Evolutionary conservation across 768 basidiomycete genomes (phyloP), one percentile per base, ranked within the genome.

Genomic region (Panaeolus papilionaceus): DNA sequence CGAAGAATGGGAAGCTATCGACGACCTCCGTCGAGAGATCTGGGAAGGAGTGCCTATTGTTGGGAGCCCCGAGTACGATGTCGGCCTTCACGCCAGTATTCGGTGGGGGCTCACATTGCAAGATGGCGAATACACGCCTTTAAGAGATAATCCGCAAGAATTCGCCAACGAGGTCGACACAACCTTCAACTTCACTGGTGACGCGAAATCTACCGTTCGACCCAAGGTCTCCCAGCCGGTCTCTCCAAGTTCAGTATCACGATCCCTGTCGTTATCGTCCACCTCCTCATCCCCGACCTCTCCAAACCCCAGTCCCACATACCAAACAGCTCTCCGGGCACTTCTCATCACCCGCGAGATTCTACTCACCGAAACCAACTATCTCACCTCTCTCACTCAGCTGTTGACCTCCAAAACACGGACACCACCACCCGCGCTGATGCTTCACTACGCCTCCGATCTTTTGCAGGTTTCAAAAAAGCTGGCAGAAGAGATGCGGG

Each of bases 391-490:
- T 26, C 73, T 84, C 54, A 74, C 72, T 4, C 40, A 69, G 1
- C 72, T 83, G 26, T 66, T 77, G 42, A 62, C 73, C 16, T 79
- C 75, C 64, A 72, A 75, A 14, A 85, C 82, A 28, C 79, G 38
- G n/a, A 75, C 82, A 1, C 78, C 83, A 0, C 86, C 88, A 16
- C 85, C 89, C 7, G 78, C 85, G 16, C 77, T 87, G 11, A 85
- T 91, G 81, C 71, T 82, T 20, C 73, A 80, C n/a, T 85, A 89
- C 67, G 79, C 86, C 7, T 83, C 79, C 16, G 82, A 82, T 9
- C 81, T 92, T 9, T 75, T 87, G 38, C 69, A 72, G 4, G 85
- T 80, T 10, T 89, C 86, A 37, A 79, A 84, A 61, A 75, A 75
- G 26, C 77, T 90, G 62, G 71, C 89, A 14, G 76, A 74, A n/a